Conservation (phyloP, 768 basidiomycete genomes). For the Tylopilus plumbeoviolaceoides region DNA sequence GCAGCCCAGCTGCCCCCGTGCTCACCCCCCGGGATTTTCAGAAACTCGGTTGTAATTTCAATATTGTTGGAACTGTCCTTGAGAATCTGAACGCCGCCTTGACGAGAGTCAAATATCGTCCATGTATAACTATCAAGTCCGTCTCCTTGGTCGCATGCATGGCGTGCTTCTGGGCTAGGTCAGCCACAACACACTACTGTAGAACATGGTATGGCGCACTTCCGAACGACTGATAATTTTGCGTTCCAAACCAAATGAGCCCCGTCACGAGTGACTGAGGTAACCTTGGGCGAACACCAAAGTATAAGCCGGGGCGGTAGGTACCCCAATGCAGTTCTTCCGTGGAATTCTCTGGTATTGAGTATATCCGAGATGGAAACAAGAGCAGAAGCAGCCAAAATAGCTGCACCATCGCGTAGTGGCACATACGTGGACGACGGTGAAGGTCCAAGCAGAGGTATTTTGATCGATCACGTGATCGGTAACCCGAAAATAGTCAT, state of each 20-base stretch:
- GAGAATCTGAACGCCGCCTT: conserved; percentile 82
- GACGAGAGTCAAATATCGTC: conserved; percentile 81
- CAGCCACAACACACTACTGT: not conserved
- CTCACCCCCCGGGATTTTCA: conserved; percentile 80
- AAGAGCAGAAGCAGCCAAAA: conserved; percentile 27
- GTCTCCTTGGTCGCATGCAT: conserved; percentile 88
- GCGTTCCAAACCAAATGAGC: conserved; percentile 90
- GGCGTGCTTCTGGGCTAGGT: conserved; percentile 57
- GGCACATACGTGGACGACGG: not conserved
- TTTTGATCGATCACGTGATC: not conserved
- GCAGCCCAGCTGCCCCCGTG: conserved; percentile 89
- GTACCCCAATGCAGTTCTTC: conserved; percentile 62
- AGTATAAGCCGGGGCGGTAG: conserved; percentile 93
- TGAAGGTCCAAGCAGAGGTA: not conserved
- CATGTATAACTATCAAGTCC: conserved; percentile 79
- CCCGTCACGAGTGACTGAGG: conserved; percentile 92
- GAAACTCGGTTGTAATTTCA: conserved; percentile 74
- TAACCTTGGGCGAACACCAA: conserved; percentile 80
- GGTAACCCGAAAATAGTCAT: not conserved
- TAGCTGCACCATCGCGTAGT: conserved; percentile 16
- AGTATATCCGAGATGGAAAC: conserved; percentile 15
- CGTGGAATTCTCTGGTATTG: conserved; percentile 31
- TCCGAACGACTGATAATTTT: conserved; percentile 69
- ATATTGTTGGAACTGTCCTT: conserved; percentile 82
- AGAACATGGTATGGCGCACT: conserved; percentile 41